Conservation (phyloP, 306 rosid genomes). For the Luffa aegyptiaca region DNA sequence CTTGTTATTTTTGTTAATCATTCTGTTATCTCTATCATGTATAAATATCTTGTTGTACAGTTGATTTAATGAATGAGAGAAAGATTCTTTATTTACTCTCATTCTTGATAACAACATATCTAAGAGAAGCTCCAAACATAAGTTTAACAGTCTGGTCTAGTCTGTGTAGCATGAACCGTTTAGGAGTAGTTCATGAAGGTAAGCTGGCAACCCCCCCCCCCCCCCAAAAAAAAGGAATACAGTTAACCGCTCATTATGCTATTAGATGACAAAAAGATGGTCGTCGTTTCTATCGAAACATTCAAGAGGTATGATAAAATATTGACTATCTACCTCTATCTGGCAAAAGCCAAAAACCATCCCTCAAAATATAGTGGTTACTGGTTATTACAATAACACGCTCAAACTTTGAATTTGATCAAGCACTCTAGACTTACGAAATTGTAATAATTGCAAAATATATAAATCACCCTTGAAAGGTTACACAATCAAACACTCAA, state of each 20-base stretch:
- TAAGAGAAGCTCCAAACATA: neutral
- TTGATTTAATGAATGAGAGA: too few species aligned
- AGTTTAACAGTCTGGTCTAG: neutral
- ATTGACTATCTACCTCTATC: neutral
- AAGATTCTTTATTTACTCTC: too few species aligned
- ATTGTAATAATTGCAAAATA: neutral
- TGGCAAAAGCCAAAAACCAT: too few species aligned
- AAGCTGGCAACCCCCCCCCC: too few species aligned
- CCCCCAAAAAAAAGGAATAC: too few species aligned
- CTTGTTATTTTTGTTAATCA: too few species aligned
- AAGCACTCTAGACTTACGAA: neutral
- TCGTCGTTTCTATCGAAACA: neutral
- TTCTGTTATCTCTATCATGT: too few species aligned
- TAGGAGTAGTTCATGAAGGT: too few species aligned
- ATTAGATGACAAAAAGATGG: neutral
- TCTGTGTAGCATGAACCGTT: neutral
- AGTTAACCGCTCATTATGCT: neutral
- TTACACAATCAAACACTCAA: too few species aligned
- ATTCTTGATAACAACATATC: too few species aligned
- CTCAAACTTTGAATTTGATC: neutral
- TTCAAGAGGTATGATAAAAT: too few species aligned
- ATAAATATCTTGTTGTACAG: too few species aligned
- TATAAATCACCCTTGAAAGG: neutral
- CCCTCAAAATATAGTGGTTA: neutral
- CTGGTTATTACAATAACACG: neutral